Conservation (phyloP, 2,329 filamentous ascomycete species). For the Colletotrichum neosansevieriae region DNA sequence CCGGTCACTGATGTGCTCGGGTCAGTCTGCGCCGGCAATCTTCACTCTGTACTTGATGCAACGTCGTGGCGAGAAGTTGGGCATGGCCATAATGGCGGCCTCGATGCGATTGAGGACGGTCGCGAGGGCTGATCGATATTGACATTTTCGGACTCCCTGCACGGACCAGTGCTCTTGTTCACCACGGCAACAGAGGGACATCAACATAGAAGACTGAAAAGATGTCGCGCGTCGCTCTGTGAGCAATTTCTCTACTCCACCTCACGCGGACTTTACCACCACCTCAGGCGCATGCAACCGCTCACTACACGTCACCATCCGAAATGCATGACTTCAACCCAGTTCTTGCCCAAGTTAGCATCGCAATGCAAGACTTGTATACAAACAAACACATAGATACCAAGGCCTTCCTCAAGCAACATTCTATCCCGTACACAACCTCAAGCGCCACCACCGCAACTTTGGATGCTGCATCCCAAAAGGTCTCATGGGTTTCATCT, state of each 20-base stretch:
- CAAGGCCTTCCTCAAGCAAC: neutral
- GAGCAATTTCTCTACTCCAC: too few species aligned
- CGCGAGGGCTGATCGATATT: slow-evolving; percentile 65
- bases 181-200: too few species aligned
- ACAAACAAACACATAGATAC: neutral
- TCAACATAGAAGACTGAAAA: too few species aligned
- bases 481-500: neutral
- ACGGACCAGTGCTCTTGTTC: too few species aligned
- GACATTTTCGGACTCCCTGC: slow-evolving; percentile 70
- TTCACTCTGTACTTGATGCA: slow-evolving; percentile 69
- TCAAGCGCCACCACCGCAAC: neutral
- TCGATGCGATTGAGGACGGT: slow-evolving; percentile 51
- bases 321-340: neutral
- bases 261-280: too few species aligned
- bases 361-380: neutral
- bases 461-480: neutral
- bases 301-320: too few species aligned
- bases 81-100: slow-evolving; percentile 57
- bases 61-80: slow-evolving; percentile 65
- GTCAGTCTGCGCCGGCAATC: too few species aligned
- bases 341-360: neutral
- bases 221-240: too few species aligned
- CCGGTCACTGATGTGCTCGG: too few species aligned
- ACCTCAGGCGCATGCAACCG: too few species aligned
- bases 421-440: neutral